Conservation (phyloP, 2,329 filamentous ascomycete species). For the Hypoxylon sp. region DNA sequence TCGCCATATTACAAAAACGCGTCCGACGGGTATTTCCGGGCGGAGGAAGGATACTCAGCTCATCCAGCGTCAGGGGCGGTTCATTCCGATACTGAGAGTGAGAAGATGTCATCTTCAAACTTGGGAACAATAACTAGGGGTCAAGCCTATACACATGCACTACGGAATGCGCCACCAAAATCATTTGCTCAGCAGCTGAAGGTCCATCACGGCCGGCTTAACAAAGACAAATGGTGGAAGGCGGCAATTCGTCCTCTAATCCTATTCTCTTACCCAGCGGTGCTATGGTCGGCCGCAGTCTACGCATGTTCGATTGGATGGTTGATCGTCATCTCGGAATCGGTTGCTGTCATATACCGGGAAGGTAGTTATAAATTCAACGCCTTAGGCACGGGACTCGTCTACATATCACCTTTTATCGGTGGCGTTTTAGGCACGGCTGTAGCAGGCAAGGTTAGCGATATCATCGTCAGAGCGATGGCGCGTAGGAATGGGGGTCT, state of each 20-base stretch:
- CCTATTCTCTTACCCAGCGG: conserved; percentile 87
- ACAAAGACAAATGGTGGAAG: conserved; percentile 83
- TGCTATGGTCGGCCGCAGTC: conserved; percentile 88
- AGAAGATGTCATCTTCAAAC: conserved; percentile 59
- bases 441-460: conserved; percentile 89
- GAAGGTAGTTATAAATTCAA: conserved; percentile 83
- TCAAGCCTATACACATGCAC: conserved; percentile 77
- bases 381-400: conserved; percentile 83
- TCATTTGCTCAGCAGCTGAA: conserved; percentile 82
- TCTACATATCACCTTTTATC: conserved; percentile 92
- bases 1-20: conserved; percentile 55
- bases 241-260: conserved; percentile 86
- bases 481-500: conserved; percentile 88
- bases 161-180: conserved; percentile 76
- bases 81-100: conserved; percentile 59
- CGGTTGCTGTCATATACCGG: conserved; percentile 84
- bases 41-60: conserved; percentile 35
- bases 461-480: conserved; percentile 87
- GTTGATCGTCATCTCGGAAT: conserved; percentile 95
- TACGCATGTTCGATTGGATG: conserved; percentile 93
- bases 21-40: conserved; percentile 38
- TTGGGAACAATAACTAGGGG: conserved; percentile 55
- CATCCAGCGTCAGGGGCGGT: conserved; percentile 36
- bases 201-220: conserved; percentile 83
- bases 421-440: conserved; percentile 92